Percentiles rank a stretch among this genome's conserved stretches.
These are phyloP conservation scores for Medicago lupulina DNA, from an alignment of 306 rosid genomes.

Conservation along the genomic window DNA sequence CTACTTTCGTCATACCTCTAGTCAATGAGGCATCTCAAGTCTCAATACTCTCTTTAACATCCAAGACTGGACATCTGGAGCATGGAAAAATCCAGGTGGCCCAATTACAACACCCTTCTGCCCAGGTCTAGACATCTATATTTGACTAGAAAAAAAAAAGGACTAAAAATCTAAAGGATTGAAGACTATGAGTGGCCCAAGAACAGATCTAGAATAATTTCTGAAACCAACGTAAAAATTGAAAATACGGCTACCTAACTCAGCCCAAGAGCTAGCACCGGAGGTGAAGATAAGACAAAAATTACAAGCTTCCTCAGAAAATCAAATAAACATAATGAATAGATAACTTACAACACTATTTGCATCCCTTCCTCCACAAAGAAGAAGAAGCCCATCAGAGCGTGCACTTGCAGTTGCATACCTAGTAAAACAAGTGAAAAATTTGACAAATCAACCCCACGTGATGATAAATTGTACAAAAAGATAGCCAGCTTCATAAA, in stretches of 20 bases:
- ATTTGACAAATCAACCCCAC: constrained; percentile 29
- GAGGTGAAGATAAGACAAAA: constrained; percentile 28
- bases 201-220: not conserved
- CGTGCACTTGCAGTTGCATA: constrained; percentile 99
- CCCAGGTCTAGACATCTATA: too few relatives aligned
- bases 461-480: constrained; percentile 27
- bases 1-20: not conserved
- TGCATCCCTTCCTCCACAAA: constrained; percentile 98
- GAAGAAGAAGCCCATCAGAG: constrained; percentile 97
- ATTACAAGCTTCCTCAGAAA: constrained; percentile 33
- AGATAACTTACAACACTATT: constrained; percentile 84
- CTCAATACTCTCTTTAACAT: too few relatives aligned
- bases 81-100: too few relatives aligned
- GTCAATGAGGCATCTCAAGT: too few relatives aligned
- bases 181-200: not conserved
- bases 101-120: too few relatives aligned
- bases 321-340: constrained; percentile 38
- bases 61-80: too few relatives aligned
- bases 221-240: not conserved
- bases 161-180: not conserved
- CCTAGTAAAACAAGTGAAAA: constrained; percentile 57
- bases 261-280: not conserved
- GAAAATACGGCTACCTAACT: not conserved
- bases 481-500: constrained; percentile 33
- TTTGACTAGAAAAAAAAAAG: too few relatives aligned